These are phyloP conservation scores for Hymenoscyphus scutula DNA, from an alignment of 2,329 filamentous ascomycete species.

Conservation along the genomic window DNA sequence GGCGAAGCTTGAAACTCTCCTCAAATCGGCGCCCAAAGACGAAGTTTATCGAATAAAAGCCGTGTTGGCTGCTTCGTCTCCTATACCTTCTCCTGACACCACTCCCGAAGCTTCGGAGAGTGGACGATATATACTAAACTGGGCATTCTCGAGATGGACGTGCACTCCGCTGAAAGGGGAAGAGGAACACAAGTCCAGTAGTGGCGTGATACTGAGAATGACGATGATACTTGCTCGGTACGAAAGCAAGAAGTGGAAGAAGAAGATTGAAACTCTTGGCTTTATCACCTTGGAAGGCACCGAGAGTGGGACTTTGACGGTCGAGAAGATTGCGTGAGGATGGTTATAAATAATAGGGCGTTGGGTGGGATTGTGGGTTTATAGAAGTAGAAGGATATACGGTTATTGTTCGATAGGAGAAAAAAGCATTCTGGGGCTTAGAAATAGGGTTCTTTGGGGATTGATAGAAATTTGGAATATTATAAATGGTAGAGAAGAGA, in stretches of 20 bases:
- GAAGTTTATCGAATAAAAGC: slow-evolving; percentile 95
- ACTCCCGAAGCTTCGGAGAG: slow-evolving; percentile 35
- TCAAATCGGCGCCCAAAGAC: slow-evolving; percentile 78
- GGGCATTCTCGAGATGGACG: slow-evolving; percentile 95
- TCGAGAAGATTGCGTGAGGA: slow-evolving; percentile 40
- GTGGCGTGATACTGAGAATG: slow-evolving; percentile 61
- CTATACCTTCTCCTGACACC: slow-evolving; percentile 51
- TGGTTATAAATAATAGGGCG: not conserved
- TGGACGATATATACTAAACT: slow-evolving; percentile 84
- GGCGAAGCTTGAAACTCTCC: slow-evolving; percentile 62
- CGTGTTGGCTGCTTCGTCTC: slow-evolving; percentile 48
- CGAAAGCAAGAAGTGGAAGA: slow-evolving; percentile 75
- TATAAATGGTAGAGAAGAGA: not conserved
- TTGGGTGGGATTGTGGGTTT: not conserved
- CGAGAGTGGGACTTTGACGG: slow-evolving; percentile 47
- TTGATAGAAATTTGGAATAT: not conserved
- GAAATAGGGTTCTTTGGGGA: not conserved
- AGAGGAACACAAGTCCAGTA: slow-evolving; percentile 54
- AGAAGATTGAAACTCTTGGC: slow-evolving; percentile 61
- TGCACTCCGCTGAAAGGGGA: slow-evolving; percentile 63
- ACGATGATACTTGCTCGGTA: slow-evolving; percentile 72
- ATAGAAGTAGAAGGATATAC: not conserved
- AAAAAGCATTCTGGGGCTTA: no score
- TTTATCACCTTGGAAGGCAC: slow-evolving; percentile 50
- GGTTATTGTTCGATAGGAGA: slow-evolving; percentile 2